These are phyloP conservation scores for Barnettozyma hawaiiensis DNA, from an alignment of 1,139 yeast genomes.

Conservation along the genomic window DNA sequence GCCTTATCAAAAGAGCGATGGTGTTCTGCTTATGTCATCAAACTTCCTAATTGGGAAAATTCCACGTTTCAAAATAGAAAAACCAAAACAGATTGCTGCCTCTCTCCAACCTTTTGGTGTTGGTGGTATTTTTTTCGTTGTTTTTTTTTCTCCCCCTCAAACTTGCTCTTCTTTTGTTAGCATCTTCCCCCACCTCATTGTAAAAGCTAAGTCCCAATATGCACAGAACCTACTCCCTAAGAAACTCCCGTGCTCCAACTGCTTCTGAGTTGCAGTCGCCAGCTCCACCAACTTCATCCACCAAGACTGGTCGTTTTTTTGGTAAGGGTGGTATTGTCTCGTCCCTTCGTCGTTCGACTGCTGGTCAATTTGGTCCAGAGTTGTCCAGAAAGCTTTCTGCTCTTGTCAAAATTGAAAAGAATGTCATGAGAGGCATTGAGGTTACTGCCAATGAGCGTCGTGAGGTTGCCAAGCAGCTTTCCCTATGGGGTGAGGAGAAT, in stretches of 20 bases:
- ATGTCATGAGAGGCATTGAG: slow-evolving; percentile 91
- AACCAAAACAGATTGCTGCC: too few species aligned
- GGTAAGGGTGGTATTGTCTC: slow-evolving; percentile 85
- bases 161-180: slow-evolving; percentile 1
- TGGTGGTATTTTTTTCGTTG: too few species aligned
- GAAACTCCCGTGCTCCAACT: slow-evolving; percentile 93
- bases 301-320: slow-evolving; percentile 81
- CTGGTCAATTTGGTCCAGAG: slow-evolving; percentile 95
- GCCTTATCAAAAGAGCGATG: too few species aligned
- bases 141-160: too few species aligned
- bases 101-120: too few species aligned
- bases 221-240: slow-evolving; percentile 98
- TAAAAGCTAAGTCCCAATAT: slow-evolving; percentile 32
- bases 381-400: slow-evolving; percentile 84
- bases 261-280: slow-evolving; percentile 92
- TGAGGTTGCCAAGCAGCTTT: slow-evolving; percentile 93
- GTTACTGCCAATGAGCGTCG: slow-evolving; percentile 92
- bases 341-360: slow-evolving; percentile 78
- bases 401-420: slow-evolving; percentile 93
- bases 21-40: not conserved
- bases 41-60: slow-evolving; percentile 4
- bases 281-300: slow-evolving; percentile 89
- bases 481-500: slow-evolving; percentile 96
- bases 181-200: not conserved
- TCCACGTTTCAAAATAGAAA: not conserved